Percentiles rank a stretch among this genome's conserved stretches.
These are phyloP conservation scores for Penicillium brevicompactum DNA, from an alignment of 2,329 filamentous ascomycete species.

Conservation along the genomic window DNA sequence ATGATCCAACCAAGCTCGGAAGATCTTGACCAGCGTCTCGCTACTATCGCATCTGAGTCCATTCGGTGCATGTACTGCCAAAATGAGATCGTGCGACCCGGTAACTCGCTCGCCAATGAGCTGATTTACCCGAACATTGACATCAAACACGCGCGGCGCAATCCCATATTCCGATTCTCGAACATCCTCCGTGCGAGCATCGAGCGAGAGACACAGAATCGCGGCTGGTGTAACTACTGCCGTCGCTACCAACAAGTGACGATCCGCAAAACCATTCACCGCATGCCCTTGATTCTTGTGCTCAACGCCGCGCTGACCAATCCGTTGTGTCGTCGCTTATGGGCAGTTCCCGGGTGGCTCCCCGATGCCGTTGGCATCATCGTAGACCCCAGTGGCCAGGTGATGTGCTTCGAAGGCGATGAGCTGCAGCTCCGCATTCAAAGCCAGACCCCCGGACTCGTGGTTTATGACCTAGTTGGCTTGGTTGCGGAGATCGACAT, in stretches of 20 bases:
- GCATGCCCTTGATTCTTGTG: conserved; percentile 81
- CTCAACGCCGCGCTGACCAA: conserved; percentile 78
- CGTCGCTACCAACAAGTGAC: conserved; percentile 86
- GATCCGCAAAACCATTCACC: conserved; percentile 80
- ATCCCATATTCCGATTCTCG: conserved; percentile 67
- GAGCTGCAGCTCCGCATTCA: conserved; percentile 80
- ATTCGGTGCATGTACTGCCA: conserved; percentile 86
- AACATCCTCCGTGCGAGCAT: conserved; percentile 91
- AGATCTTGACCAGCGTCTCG: conserved; percentile 68
- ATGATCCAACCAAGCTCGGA: conserved; percentile 64
- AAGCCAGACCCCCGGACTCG: conserved; percentile 75
- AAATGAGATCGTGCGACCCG: conserved; percentile 80
- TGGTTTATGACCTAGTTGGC: conserved; percentile 88
- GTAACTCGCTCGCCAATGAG: conserved; percentile 80
- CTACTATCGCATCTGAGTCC: conserved; percentile 47
- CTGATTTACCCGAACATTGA: conserved; percentile 71
- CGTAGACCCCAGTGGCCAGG: conserved; percentile 77
- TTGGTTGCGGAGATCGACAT: conserved; percentile 88
- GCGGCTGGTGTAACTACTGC: conserved; percentile 92
- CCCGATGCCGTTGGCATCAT: conserved; percentile 93
- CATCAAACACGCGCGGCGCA: conserved; percentile 54
- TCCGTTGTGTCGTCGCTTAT: conserved; percentile 70
- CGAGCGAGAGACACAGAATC: conserved; percentile 82
- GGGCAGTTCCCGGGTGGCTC: conserved; percentile 87
- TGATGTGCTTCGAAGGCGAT: conserved; percentile 92